Base-by-base conservation (phyloP, 495 filamentous ascomycete species). In the Daldinia childiae region DNA sequence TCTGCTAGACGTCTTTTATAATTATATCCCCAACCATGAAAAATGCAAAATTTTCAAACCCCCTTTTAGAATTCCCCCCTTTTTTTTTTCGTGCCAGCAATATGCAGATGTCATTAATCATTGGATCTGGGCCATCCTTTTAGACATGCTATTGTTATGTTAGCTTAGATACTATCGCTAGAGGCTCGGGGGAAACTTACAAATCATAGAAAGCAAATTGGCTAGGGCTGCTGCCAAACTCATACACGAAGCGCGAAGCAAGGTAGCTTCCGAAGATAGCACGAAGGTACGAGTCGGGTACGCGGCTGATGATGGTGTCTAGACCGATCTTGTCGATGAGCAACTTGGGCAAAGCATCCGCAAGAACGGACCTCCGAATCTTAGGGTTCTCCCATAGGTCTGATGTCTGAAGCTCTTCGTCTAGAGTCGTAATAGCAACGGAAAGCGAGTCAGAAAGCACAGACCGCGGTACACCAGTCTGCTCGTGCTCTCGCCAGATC, bases 171-270 rank as follows among this genome's bases (percentile, higher is more conserved):
- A 0, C 9, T 12, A 14, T 55, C 15, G 14, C 36, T 32, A 7
- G 8, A 48, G 15, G 8, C 6, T 38, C 2, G 45, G 24, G 17
- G 12, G 4, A 26, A 71, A 90, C 92, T 88, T 85, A 97, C 93
- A 98, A 99, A 74, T 96, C 92, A 82, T 97, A 99, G 87, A 99
- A 99, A 7, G 95, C 93, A 82, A 99, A 98, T 77, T 98, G 96
- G 84, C 90, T 95, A 4, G 95, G 94, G 70, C 86, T 88, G 82
- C 93, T 95, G 77, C 95, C 95, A 79, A 92, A 93, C 78, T 95
- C 87, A 79, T 99, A 99, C 30, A 99, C 93, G 79, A 99, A 99
- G 19, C 95, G 89, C 74, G 92, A 95, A 30, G 95, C 95, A 69
- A 99, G 82, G 82, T 94, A 96, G 76, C 92, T 95, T 68, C 95